Base-by-base conservation (phyloP, 805 yeast genomes). In the Hanseniaspora pseudoguilliermondii region DNA sequence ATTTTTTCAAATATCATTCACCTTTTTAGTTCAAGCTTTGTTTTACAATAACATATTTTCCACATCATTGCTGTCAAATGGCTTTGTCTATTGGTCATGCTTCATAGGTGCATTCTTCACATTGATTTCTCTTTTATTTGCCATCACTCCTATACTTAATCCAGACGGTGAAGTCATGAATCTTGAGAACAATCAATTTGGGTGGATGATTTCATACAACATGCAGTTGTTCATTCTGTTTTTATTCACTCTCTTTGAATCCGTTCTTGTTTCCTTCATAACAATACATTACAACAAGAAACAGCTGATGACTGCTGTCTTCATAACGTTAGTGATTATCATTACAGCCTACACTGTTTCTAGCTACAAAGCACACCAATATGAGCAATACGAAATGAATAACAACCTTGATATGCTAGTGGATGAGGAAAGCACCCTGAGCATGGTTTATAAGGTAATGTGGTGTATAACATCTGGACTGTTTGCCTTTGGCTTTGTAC, bases 291-390 rank as follows among this genome's bases (percentile, higher is more conserved):
- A 78, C 56, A 86, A 86, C 59, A 73, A 86, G 1, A 74, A 73
- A 10, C 73, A 83, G 10, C 82, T 89, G 1, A 64, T 86, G 23
- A 82, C 84, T 63, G 95, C 95, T 0, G 71, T 86, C 25, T 65
- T 80, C 44, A 75, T 88, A 51, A 87, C 96, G 0, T 66, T 77
- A 13, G 68, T 85, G 10, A 77, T 88, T 5, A 87, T 89, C 59
- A 69, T 80, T n/a, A 95, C 93, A 0, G 79, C 88, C 49, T 81
- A 95, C 0, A 42, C 78, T 16, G 83, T 87, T 68, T 90, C 95
- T 5, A 71, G 84, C 68, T 93, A 85, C 68, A 49, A 55, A 36
- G 57, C 57, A 15, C 32, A 39, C 9, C 48, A 55, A 16, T 55
- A 55, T 48, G 54, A 49, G 18, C 74, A 88, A 8, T 81, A 78